Base-by-base conservation (phyloP, 2,329 filamentous ascomycete species). In the Dichotomopilus funicola region DNA sequence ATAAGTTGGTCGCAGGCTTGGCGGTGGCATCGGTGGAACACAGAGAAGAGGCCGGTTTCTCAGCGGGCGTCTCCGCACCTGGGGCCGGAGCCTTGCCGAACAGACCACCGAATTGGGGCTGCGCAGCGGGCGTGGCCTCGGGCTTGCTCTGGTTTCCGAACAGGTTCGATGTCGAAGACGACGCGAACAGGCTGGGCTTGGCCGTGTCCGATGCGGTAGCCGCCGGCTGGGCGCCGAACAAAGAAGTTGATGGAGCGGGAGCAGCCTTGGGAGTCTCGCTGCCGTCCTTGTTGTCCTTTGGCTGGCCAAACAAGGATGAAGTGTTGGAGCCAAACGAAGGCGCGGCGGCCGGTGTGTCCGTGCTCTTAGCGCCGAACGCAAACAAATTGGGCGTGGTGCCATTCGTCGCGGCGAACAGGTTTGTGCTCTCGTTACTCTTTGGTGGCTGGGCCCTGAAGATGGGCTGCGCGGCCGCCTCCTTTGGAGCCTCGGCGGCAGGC, bases 61-160 rank as follows among this genome's bases (percentile, higher is more conserved):
- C 54, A 5, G 58, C 27, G 42, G 51, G 42, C 6, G 52, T 31
- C 45, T 59, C 57, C 5, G 49, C 50, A 31, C 19, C 19, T 27
- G 19, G 19, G 19, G 56, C 36, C 40, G 43, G 34, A n/a, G 59
- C n/a, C 36, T 64, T 54, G 4, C 57, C 56, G 44, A 66, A 65
- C 31, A 65, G 33, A 45, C 34, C 34, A 31, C 51, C 46, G 5
- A 57, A 36, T 45, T 52, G 60, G 27, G 62, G 40, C 37, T 59
- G 52, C 2, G 57, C 8, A 13, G 55, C 44, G 8, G 61, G 37
- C 11, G 59, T 36, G 6, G 54, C 10, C 42, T 61, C 61, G 5
- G 49, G 11, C 50, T 62, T 61, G 46, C 36, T 49, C 47, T 63
- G 61, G 49, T 61, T 58, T 19, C 73, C 74, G 59, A 77, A 77